These are phyloP conservation scores for Xylaria flabelliformis DNA, from an alignment of 495 filamentous ascomycete genomes.

Conservation along the genomic window DNA sequence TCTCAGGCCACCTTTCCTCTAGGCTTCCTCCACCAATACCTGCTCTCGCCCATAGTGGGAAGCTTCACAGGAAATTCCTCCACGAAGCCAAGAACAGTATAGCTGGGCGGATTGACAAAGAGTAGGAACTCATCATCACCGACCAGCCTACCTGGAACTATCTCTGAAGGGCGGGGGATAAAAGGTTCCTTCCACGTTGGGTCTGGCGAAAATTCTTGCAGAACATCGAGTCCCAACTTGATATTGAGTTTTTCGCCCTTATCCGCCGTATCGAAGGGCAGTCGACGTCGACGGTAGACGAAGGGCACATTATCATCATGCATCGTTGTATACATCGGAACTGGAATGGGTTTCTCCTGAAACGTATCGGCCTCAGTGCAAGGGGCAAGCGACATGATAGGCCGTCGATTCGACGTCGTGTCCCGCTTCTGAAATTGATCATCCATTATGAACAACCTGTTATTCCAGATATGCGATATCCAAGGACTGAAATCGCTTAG, in stretches of 20 bases:
- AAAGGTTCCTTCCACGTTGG: constrained; percentile 17
- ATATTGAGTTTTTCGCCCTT: constrained; percentile 15
- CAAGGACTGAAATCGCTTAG: constrained; percentile 29
- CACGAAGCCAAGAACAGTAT: constrained; percentile 37
- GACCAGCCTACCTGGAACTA: constrained; percentile 30
- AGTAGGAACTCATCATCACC: constrained; percentile 42
- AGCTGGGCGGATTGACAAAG: constrained; percentile 33
- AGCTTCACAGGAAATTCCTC: constrained; percentile 29
- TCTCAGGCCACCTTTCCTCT: constrained; percentile 12
- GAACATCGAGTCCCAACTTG: constrained; percentile 20
- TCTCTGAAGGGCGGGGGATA: constrained; percentile 20
- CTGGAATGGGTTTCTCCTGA: neutral
- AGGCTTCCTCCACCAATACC: constrained; percentile 24
- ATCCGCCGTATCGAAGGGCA: neutral
- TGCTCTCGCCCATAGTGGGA: constrained; percentile 7
- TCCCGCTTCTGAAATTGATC: constrained; percentile 21
- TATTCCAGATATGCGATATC: constrained; percentile 38
- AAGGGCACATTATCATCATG: constrained; percentile 14
- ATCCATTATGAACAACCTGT: constrained; percentile 31
- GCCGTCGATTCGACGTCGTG: neutral
- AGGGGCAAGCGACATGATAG: constrained; percentile 26
- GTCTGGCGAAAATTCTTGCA: constrained; percentile 25
- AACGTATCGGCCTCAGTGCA: constrained; percentile 12
- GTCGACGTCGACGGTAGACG: constrained; percentile 20
- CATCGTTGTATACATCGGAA: constrained; percentile 23